A percentile compares a stretch with the other conserved stretches of the same genome.
These are phyloP conservation scores for Lodderomyces orthopsilosis DNA, from an alignment of 1,139 yeast genomes.

Conservation along the genomic window DNA sequence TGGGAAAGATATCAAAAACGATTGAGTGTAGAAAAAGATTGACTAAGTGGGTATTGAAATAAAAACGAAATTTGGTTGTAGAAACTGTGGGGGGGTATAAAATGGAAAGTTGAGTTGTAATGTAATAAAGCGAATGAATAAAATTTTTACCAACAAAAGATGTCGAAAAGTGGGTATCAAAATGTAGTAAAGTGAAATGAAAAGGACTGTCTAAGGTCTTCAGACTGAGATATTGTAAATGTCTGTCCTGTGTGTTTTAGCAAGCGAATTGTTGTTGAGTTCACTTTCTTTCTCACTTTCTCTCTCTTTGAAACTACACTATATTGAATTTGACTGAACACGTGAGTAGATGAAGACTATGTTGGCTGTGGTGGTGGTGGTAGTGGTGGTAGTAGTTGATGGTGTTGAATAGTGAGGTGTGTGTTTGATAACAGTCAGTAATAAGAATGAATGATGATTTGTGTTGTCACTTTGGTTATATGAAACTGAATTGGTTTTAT, in stretches of 20 bases:
- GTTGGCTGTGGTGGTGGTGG: neutral
- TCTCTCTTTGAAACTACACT: neutral
- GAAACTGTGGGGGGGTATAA: neutral
- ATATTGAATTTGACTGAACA: neutral
- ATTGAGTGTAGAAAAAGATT: neutral
- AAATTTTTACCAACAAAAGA: neutral
- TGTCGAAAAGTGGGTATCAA: neutral
- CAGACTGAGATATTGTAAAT: neutral
- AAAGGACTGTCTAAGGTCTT: neutral
- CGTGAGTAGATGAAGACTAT: neutral
- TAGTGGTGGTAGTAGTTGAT: neutral
- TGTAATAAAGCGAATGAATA: conserved; percentile 3
- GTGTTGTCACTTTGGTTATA: neutral
- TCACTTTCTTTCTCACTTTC: neutral
- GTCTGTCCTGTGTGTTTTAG: neutral
- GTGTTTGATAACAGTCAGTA: neutral
- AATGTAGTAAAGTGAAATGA: neutral
- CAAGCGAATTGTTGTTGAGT: neutral
- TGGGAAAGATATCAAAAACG: conserved; percentile 7
- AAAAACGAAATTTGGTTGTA: neutral
- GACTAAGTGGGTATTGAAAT: conserved; percentile 2
- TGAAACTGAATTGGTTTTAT: neutral
- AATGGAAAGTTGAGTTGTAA: neutral
- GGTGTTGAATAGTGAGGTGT: neutral
- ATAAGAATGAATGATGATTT: neutral